Percentiles rank a stretch among this genome's conserved stretches.
These are phyloP conservation scores for Pleurotus sapidus DNA, from an alignment of 768 basidiomycete species.

Conservation along the genomic window DNA sequence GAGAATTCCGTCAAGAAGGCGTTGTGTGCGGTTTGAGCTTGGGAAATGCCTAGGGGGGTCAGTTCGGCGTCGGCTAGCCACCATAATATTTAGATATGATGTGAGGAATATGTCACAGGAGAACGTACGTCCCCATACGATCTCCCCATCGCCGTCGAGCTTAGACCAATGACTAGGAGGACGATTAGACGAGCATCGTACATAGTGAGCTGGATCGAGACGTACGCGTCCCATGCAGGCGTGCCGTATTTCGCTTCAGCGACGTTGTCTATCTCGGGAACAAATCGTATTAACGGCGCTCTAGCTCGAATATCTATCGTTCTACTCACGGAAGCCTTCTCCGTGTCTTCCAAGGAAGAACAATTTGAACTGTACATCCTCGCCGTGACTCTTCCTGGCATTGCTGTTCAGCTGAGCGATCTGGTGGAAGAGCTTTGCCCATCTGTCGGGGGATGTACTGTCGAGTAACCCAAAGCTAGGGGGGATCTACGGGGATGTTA, in stretches of 20 bases:
- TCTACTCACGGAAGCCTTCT: slow-evolving; percentile 63
- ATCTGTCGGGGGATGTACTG: slow-evolving; percentile 36
- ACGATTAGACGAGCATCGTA: background rate
- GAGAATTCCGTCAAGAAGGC: slow-evolving; percentile 49
- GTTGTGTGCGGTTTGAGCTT: slow-evolving; percentile 44
- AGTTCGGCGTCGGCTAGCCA: slow-evolving; percentile 61
- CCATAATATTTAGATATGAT: background rate
- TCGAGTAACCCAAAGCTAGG: slow-evolving; percentile 60
- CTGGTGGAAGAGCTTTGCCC: slow-evolving; percentile 39
- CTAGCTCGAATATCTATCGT: background rate
- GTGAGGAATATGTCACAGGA: background rate
- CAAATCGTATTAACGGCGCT: background rate
- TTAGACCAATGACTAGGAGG: slow-evolving; percentile 58
- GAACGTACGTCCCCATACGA: slow-evolving; percentile 72
- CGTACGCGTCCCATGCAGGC: slow-evolving; percentile 59
- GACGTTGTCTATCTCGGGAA: slow-evolving; percentile 54
- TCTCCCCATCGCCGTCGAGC: slow-evolving; percentile 59
- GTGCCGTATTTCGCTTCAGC: slow-evolving; percentile 57
- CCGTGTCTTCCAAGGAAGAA: slow-evolving; percentile 71
- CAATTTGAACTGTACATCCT: slow-evolving; percentile 52
- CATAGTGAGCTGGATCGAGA: slow-evolving; percentile 6
- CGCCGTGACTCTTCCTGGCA: slow-evolving; percentile 17
- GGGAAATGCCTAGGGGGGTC: slow-evolving; percentile 52
- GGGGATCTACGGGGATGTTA: slow-evolving; percentile 38
- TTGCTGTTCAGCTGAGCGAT: slow-evolving; percentile 46